These are phyloP conservation scores for Cylindrotheca closterium DNA, from an alignment of 108 stramenopile species.

Conservation along the genomic window DNA sequence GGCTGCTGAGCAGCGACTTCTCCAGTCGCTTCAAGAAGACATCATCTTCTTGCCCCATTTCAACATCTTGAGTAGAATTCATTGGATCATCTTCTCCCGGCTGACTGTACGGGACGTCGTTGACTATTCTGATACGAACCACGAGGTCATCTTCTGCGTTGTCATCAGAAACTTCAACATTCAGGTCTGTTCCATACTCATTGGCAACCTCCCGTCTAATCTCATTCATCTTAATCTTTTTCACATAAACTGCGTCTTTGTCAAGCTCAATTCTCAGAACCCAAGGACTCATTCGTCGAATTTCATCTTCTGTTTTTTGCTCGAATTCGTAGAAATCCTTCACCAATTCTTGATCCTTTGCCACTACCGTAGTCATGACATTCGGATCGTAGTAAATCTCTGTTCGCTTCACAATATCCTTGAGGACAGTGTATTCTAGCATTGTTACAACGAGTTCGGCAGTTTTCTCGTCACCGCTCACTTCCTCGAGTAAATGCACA, in stretches of 20 bases:
- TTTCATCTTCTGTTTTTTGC: slow-evolving; percentile 83
- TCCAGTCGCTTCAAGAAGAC: slow-evolving; percentile 93
- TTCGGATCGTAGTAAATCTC: slow-evolving; percentile 98
- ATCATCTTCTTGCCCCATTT: slow-evolving; percentile 90
- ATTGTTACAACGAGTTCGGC: slow-evolving; percentile 82
- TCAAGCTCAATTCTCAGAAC: slow-evolving; percentile 95
- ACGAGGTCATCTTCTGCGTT: slow-evolving; percentile 89
- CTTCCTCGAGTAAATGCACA: slow-evolving; percentile 83
- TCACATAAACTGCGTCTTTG: slow-evolving; percentile 84
- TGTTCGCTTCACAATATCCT: slow-evolving; percentile 89
- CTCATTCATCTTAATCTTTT: slow-evolving; percentile 89
- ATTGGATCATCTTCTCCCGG: slow-evolving; percentile 58
- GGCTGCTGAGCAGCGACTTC: slow-evolving; percentile 82
- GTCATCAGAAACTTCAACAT: slow-evolving; percentile 91
- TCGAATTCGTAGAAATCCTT: slow-evolving; percentile 90
- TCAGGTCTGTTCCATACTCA: slow-evolving; percentile 86
- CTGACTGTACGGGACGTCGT: slow-evolving; percentile 71
- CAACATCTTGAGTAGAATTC: slow-evolving; percentile 68
- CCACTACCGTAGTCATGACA: slow-evolving; percentile 84
- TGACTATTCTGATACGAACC: slow-evolving; percentile 89
- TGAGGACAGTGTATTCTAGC: slow-evolving; percentile 93
- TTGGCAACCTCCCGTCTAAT: slow-evolving; percentile 76
- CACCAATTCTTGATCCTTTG: slow-evolving; percentile 90
- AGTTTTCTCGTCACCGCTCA: slow-evolving; percentile 77
- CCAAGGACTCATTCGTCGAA: slow-evolving; percentile 92